Conservation (phyloP, 148 eudicot genomes). For the Vaccinium corymbosum region DNA sequence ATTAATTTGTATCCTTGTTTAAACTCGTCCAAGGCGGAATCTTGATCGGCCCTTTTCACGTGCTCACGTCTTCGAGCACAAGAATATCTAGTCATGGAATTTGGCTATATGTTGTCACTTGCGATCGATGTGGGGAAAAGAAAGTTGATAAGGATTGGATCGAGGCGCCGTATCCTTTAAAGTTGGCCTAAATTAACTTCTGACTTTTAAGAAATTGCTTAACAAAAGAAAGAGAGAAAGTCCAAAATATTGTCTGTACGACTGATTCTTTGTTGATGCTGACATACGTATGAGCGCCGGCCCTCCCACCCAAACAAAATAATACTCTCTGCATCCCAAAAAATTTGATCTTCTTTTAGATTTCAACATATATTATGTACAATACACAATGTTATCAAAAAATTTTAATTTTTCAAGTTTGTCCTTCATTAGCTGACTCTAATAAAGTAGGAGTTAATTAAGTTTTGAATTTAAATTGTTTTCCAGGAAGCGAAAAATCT, state of each 20-base stretch:
- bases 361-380: too few species aligned
- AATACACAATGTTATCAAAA: too few species aligned
- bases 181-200: neutral
- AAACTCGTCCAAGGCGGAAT: neutral
- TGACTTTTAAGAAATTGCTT: neutral
- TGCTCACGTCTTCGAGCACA: neutral
- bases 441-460: too few species aligned
- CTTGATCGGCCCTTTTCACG: neutral
- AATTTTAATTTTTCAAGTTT: too few species aligned
- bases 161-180: neutral
- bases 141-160: neutral
- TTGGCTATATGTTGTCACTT: neutral
- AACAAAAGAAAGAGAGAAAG: too few species aligned
- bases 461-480: too few species aligned
- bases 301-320: neutral
- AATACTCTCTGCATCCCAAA: too few species aligned
- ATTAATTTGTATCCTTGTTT: neutral
- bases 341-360: too few species aligned
- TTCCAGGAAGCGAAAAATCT: too few species aligned
- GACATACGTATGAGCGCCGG: neutral
- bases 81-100: neutral
- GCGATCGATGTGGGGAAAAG: neutral
- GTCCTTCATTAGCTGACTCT: too few species aligned
- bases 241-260: neutral
- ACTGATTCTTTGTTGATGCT: neutral